A percentile compares a stretch with the other conserved stretches of the same genome.
Conservation (phyloP, 257 asterid species). For the Mitragyna speciosa region DNA sequence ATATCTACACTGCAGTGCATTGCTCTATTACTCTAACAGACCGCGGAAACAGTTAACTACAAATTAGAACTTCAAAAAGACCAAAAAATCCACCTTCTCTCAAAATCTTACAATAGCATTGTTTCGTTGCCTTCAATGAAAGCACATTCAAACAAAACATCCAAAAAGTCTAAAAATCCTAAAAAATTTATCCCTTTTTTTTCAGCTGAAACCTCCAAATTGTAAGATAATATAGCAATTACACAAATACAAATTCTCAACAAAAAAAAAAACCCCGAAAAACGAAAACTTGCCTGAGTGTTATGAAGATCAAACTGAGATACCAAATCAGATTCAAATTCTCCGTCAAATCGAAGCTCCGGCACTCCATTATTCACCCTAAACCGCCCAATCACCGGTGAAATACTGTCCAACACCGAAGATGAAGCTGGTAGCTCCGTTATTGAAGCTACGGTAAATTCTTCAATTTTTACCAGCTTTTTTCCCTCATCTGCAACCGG, state of each 20-base stretch:
- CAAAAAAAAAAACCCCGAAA: not conserved
- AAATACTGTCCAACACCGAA: conserved; percentile 32
- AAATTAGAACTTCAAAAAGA: not conserved
- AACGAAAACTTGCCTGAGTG: conserved; percentile 43
- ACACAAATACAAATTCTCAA: not conserved
- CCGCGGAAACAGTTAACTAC: not conserved
- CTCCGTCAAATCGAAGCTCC: conserved; percentile 52
- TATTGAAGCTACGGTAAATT: conserved; percentile 66
- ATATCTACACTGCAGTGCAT: not conserved
- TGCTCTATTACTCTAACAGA: not conserved
- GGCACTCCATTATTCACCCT: conserved; percentile 41
- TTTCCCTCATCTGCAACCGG: conserved; percentile 47
- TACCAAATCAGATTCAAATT: conserved; percentile 43
- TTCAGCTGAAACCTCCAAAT: not conserved
- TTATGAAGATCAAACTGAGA: conserved; percentile 57
- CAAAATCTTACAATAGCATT: not conserved
- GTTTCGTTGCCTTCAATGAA: not conserved
- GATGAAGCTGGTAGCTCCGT: conserved; percentile 70
- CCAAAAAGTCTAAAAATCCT: not conserved
- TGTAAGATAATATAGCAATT: not conserved
- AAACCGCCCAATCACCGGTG: conserved; percentile 66
- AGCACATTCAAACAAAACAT: not conserved
- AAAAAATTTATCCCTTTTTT: not conserved
- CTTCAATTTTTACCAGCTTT: conserved; percentile 42
- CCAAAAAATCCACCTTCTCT: not conserved